phyloP scores from a whole-genome alignment of 768 basidiomycete genomes.

The Boletales sp. region DNA sequence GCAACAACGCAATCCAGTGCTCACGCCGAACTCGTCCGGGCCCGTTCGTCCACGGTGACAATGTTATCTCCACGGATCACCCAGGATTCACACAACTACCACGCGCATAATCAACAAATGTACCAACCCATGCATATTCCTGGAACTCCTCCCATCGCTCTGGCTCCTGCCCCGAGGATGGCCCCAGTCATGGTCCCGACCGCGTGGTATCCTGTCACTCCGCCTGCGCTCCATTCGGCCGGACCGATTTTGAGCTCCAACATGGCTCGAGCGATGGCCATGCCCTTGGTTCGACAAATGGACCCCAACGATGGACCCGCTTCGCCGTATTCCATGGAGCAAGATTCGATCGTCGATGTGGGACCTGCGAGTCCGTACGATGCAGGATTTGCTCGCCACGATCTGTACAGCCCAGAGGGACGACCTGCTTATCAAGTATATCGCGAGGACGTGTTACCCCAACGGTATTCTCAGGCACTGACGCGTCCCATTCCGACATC shows the following conservation, averaged over 20 bases:
- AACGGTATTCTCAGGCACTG: slow-evolving; percentile 11
- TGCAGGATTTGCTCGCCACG: slow-evolving; percentile 28
- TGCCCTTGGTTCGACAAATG: slow-evolving; percentile 4
- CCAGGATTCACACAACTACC: slow-evolving; percentile 31
- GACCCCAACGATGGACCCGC: slow-evolving; percentile 23
- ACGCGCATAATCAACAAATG: slow-evolving; percentile 30
- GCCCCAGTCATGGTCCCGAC: slow-evolving; percentile 5
- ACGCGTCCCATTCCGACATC: slow-evolving; percentile 10
- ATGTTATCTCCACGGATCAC: slow-evolving; percentile 20
- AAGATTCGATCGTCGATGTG: slow-evolving; percentile 36
- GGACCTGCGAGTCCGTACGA: slow-evolving; percentile 42
- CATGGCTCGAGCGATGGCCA: slow-evolving; percentile 13
- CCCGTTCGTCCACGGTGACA: slow-evolving; percentile 30
- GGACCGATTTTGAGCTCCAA: slow-evolving; percentile 13
- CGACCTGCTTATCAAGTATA: slow-evolving; percentile 19
- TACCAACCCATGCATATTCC: slow-evolving; percentile 30
- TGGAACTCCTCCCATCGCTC: slow-evolving; percentile 14
- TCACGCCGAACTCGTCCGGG: slow-evolving; percentile 21
- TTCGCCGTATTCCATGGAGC: slow-evolving; percentile 40
- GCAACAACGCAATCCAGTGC: slow-evolving; percentile 12
- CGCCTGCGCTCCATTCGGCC: slow-evolving; percentile 7
- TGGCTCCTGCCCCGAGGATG: slow-evolving; percentile 2
- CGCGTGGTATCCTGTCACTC: slow-evolving; percentile 16
- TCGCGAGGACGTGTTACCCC: slow-evolving; percentile 13
- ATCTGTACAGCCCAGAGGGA: slow-evolving; percentile 9